Percentiles rank a stretch among this genome's conserved stretches.
phyloP scores from a whole-genome alignment of 2,329 filamentous ascomycete genomes.

The Aspergillus ustus region DNA sequence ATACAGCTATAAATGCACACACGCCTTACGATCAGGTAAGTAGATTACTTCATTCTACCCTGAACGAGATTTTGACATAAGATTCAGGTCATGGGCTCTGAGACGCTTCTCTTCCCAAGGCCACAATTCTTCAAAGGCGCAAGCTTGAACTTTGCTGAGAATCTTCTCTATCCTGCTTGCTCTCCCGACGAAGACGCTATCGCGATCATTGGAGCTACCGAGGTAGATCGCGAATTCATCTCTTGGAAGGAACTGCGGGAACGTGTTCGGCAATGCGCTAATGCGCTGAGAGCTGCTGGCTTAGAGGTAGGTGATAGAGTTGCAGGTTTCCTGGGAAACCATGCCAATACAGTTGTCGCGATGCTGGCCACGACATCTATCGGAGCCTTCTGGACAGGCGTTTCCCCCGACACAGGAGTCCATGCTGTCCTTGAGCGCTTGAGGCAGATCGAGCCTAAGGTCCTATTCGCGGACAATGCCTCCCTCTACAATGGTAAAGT shows the following conservation, averaged over 20 bases:
- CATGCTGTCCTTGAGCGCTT: constrained; percentile 88
- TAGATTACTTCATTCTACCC: neutral
- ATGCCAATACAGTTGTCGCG: constrained; percentile 82
- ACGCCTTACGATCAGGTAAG: constrained; percentile 54
- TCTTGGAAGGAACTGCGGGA: constrained; percentile 83
- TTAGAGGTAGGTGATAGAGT: constrained; percentile 66
- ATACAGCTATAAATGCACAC: constrained; percentile 75
- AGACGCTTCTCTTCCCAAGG: constrained; percentile 79
- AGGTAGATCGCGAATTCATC: constrained; percentile 67
- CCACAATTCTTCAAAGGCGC: constrained; percentile 83
- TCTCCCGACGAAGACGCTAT: constrained; percentile 61
- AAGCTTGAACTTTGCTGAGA: constrained; percentile 90
- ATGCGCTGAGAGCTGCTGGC: constrained; percentile 69
- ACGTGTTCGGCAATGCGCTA: constrained; percentile 73
- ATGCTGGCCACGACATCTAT: constrained; percentile 83
- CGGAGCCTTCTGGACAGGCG: constrained; percentile 89
- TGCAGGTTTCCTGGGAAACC: constrained; percentile 83
- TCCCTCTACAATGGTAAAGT: constrained; percentile 89
- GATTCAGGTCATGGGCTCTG: constrained; percentile 67
- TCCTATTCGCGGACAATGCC: constrained; percentile 87
- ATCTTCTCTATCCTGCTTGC: constrained; percentile 77
- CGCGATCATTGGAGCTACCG: constrained; percentile 81
- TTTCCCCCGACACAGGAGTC: constrained; percentile 90
- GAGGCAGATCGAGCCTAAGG: constrained; percentile 78
- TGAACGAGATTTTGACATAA: constrained; percentile 12